Conservation (phyloP, 768 basidiomycete species). For the Collybiopsis luxurians region DNA sequence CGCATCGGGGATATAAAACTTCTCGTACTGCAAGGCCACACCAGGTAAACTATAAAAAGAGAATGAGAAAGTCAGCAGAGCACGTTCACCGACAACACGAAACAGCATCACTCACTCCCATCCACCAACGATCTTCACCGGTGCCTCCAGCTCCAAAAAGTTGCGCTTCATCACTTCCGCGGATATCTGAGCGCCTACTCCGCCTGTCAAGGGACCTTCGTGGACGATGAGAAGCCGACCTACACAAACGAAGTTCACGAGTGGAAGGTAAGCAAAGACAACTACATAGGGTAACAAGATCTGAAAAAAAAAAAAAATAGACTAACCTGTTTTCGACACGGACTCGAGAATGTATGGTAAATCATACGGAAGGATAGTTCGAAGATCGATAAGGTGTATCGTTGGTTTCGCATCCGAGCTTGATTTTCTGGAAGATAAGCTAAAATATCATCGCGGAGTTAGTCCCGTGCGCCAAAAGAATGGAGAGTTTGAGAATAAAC, state of each 20-base stretch:
- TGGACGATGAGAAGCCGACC: conserved; percentile 85
- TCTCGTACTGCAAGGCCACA: conserved; percentile 82
- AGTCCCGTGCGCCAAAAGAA: not conserved
- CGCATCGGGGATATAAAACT: conserved; percentile 88
- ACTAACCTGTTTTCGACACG: conserved; percentile 65
- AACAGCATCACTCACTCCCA: conserved; percentile 78
- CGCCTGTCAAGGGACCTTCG: conserved; percentile 85
- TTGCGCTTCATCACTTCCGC: conserved; percentile 83
- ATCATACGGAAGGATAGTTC: conserved; percentile 90
- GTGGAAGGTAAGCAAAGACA: no score
- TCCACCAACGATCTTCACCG: conserved; percentile 81
- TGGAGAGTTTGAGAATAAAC: not conserved
- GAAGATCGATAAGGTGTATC: conserved; percentile 87
- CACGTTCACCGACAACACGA: not conserved
- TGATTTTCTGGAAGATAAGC: conserved; percentile 53
- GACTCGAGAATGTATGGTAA: conserved; percentile 77
- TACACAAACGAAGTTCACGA: no score
- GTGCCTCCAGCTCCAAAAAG: conserved; percentile 86
- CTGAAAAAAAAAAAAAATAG: no score
- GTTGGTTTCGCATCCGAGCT: conserved; percentile 72
- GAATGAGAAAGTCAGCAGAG: no score
- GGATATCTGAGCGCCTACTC: conserved; percentile 90
- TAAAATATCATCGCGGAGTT: no score
- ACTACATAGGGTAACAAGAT: no score
- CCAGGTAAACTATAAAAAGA: conserved; percentile 55